phyloP scores from a whole-genome alignment of 1,284 basidiomycete species.

The Melampsora larici-populina region DNA sequence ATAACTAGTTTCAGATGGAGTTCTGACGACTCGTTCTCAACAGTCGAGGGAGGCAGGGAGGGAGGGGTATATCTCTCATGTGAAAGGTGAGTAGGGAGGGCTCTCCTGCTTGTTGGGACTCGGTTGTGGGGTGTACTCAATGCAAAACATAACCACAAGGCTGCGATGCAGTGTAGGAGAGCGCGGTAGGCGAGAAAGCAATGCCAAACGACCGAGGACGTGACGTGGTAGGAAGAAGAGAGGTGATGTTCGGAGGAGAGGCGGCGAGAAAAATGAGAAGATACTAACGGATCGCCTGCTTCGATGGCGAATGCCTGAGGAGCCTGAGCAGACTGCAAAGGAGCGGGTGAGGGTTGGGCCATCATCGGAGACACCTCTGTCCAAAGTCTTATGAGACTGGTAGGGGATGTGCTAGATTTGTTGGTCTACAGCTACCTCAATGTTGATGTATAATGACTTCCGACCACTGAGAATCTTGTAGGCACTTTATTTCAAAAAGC shows the following conservation, averaged over 20 bases:
- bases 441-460: no score
- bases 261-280: background rate
- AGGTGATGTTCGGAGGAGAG: background rate
- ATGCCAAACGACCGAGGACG: background rate
- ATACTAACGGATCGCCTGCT: slow-evolving; percentile 9
- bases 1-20: no score
- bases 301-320: slow-evolving; percentile 5
- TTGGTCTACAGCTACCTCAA: no score
- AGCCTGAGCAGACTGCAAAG: background rate
- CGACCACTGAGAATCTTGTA: no score
- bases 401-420: background rate
- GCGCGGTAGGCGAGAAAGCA: background rate
- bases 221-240: background rate
- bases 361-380: background rate
- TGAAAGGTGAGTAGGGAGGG: background rate
- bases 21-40: no score
- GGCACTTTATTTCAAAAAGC: background rate
- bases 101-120: background rate
- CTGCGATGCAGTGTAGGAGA: background rate
- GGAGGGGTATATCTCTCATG: background rate
- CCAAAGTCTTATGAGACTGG: background rate
- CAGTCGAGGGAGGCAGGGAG: background rate
- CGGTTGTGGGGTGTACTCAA: background rate
- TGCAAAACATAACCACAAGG: background rate
- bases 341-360: slow-evolving; percentile 2